Percentiles rank a stretch among this genome's conserved stretches.
Evolutionary conservation across 495 filamentous ascomycete genomes (phyloP).

Genomic region (Trypethelium eluteriae): DNA sequence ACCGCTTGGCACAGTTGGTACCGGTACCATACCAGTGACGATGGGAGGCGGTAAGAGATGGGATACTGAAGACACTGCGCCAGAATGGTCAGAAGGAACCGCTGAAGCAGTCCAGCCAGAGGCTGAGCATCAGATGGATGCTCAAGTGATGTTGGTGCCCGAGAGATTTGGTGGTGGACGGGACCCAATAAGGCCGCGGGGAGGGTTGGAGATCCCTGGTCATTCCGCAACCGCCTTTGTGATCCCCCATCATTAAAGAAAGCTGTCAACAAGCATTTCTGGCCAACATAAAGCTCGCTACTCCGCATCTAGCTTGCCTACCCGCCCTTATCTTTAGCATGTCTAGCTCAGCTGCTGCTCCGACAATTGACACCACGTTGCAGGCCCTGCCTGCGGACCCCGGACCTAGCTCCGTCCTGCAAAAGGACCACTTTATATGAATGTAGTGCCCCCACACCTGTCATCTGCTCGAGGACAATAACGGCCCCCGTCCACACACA

Average conservation of each 20-base stretch:
- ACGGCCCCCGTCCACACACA: background rate
- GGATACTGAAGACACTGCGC: background rate
- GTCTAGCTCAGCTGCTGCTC: background rate
- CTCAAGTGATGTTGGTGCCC: background rate
- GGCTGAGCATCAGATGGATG: background rate
- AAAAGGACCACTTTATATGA: background rate
- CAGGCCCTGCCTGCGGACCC: background rate
- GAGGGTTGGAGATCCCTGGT: background rate
- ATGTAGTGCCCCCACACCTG: conserved; percentile 1
- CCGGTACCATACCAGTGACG: background rate
- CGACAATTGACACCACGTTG: background rate
- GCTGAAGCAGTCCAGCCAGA: background rate
- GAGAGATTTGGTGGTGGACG: background rate
- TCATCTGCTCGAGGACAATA: background rate
- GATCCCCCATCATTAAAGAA: background rate
- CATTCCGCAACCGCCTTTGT: background rate
- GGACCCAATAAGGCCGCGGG: background rate
- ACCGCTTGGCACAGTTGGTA: background rate
- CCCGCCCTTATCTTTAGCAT: background rate
- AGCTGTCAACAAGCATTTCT: conserved; percentile 1
- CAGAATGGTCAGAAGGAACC: background rate
- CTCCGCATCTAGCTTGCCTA: background rate
- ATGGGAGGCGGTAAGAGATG: background rate
- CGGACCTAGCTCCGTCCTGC: background rate
- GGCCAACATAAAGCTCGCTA: background rate